Evolutionary conservation across 2,329 filamentous ascomycete species (phyloP).

Genomic region (Pyrenochaeta sp.): DNA sequence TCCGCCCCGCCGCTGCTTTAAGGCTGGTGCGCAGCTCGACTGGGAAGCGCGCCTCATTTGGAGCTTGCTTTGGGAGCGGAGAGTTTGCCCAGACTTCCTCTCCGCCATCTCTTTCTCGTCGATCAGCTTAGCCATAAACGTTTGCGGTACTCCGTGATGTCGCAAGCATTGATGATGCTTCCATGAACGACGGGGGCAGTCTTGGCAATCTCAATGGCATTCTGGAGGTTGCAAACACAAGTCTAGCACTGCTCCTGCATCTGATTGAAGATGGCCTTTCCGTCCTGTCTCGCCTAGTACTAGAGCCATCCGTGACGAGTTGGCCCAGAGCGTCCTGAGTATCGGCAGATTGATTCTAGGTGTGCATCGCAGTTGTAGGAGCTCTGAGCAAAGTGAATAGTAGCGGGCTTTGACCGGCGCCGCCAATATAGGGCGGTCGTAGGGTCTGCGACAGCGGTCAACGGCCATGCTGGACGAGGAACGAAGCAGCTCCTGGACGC

Average conservation of each 20-base stretch:
- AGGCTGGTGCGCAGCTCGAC: too few relatives aligned
- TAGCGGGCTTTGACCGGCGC: too few relatives aligned
- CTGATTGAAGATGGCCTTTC: not conserved
- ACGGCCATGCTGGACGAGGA: too few relatives aligned
- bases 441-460: too few relatives aligned
- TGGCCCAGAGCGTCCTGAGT: too few relatives aligned
- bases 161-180: not conserved
- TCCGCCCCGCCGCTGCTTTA: not conserved
- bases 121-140: not conserved
- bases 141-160: not conserved
- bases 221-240: not conserved
- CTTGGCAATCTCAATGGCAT: not conserved
- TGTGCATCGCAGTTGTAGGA: too few relatives aligned
- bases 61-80: slow-evolving; percentile 4
- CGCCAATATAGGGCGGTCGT: too few relatives aligned
- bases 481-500: too few relatives aligned
- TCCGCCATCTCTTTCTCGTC: slow-evolving; percentile 10
- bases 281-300: not conserved
- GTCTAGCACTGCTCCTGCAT: not conserved
- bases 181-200: not conserved
- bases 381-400: too few relatives aligned
- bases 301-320: too few relatives aligned
- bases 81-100: slow-evolving; percentile 20
- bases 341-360: too few relatives aligned
- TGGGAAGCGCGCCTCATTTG: not conserved